phyloP scores from a whole-genome alignment of 2,329 filamentous ascomycete genomes.

The Coniochaeta hoffmannii region DNA sequence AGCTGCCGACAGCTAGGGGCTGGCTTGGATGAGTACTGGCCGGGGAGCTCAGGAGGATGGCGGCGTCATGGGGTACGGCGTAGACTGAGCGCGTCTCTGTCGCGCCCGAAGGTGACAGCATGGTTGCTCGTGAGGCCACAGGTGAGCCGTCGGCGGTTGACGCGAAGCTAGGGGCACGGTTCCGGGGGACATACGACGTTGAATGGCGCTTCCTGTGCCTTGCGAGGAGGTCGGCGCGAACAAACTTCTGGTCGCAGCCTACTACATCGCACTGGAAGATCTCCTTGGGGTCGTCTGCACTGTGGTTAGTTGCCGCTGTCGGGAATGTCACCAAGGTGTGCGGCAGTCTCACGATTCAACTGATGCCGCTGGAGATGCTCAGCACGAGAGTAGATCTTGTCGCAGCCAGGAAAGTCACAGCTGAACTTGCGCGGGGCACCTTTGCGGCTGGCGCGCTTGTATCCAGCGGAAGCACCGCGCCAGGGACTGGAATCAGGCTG shows the following conservation, averaged over 20 bases:
- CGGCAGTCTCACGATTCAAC: constrained; percentile 60
- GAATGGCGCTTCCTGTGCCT: constrained; percentile 61
- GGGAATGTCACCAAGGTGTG: background rate
- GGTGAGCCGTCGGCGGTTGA: constrained; percentile 20
- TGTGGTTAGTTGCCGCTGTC: background rate
- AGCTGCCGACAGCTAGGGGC: constrained; percentile 14
- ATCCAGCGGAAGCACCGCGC: constrained; percentile 17
- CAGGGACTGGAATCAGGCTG: constrained; percentile 6
- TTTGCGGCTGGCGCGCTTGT: constrained; percentile 45
- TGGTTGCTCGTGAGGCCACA: constrained; percentile 6
- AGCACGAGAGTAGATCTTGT: constrained; percentile 72
- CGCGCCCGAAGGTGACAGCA: background rate
- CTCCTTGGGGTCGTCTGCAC: constrained; percentile 66
- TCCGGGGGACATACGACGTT: constrained; percentile 42
- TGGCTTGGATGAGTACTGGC: constrained; percentile 22
- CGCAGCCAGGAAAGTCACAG: constrained; percentile 65
- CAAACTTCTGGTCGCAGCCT: constrained; percentile 69
- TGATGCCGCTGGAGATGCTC: constrained; percentile 79
- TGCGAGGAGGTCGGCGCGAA: constrained; percentile 68
- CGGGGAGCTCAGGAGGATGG: constrained; percentile 36
- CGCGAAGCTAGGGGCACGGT: constrained; percentile 41
- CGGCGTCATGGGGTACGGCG: constrained; percentile 34
- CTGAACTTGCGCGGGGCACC: constrained; percentile 44
- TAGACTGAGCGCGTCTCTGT: background rate
- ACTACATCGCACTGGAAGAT: constrained; percentile 72